Evolutionary conservation across 176 grass and related monocot species (phyloP).

Genomic region (Carex parvula): DNA sequence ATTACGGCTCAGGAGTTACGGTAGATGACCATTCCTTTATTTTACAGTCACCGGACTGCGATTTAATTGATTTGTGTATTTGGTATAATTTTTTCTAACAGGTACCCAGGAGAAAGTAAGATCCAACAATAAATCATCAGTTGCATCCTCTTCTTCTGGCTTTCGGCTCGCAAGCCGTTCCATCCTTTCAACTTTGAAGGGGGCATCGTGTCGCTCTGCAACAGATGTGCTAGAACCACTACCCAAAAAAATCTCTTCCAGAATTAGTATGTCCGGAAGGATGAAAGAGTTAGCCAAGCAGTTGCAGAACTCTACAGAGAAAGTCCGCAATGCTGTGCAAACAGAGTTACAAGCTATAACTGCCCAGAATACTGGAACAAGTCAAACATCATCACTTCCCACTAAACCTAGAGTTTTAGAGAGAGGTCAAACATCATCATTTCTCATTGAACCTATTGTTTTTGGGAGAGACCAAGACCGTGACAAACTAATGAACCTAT

Average conservation of each 20-base stretch:
- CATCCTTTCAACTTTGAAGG: background rate
- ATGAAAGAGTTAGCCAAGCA: background rate
- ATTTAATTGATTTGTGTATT: too few species aligned
- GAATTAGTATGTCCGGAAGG: slow-evolving; percentile 3
- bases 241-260: background rate
- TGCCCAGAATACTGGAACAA: background rate
- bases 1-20: too few species aligned
- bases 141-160: background rate
- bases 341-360: background rate
- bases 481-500: slow-evolving; percentile 11
- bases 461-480: slow-evolving; percentile 28
- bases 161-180: background rate
- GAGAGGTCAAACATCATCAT: slow-evolving; percentile 11
- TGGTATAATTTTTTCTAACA: background rate
- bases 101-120: background rate
- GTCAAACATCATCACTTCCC: background rate
- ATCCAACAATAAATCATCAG: background rate
- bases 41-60: too few species aligned
- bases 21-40: too few species aligned
- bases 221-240: background rate
- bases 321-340: background rate
- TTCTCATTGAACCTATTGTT: background rate
- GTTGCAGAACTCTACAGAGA: background rate
- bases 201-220: background rate
- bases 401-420: too few species aligned